A percentile compares a stretch with the other conserved stretches of the same genome.
Conservation (phyloP, 108 stramenopile species). For the Mediolabrus comicus region DNA sequence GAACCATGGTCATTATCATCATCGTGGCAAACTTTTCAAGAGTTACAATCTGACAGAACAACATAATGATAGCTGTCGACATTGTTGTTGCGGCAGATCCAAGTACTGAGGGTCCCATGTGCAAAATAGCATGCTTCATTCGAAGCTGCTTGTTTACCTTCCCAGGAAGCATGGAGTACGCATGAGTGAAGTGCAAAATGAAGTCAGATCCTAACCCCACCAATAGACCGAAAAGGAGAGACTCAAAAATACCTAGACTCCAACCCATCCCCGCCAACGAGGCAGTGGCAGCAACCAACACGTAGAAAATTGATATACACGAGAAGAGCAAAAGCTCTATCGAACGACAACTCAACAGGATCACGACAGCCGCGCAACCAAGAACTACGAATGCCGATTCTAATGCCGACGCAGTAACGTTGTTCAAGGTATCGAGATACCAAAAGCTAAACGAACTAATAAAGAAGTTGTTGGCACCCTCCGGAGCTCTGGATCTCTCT, state of each 20-base stretch:
- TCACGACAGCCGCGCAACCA: slow-evolving; percentile 38
- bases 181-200: slow-evolving; percentile 59
- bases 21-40: slow-evolving; percentile 57
- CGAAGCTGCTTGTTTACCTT: slow-evolving; percentile 24
- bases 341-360: slow-evolving; percentile 48
- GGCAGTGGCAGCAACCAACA: slow-evolving; percentile 59
- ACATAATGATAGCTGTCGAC: slow-evolving; percentile 50
- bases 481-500: slow-evolving; percentile 25
- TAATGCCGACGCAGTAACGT: slow-evolving; percentile 27
- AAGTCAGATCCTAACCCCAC: slow-evolving; percentile 58
- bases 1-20: slow-evolving; percentile 54
- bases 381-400: slow-evolving; percentile 22
- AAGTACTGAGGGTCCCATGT: slow-evolving; percentile 59
- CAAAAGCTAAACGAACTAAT: slow-evolving; percentile 40
- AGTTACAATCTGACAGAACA: background rate
- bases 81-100: slow-evolving; percentile 57
- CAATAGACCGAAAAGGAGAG: slow-evolving; percentile 57
- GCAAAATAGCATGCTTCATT: slow-evolving; percentile 45
- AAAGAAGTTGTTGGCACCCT: slow-evolving; percentile 21
- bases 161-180: slow-evolving; percentile 43
- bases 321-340: slow-evolving; percentile 48
- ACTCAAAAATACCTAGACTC: slow-evolving; percentile 55
- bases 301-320: slow-evolving; percentile 41
- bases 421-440: slow-evolving; percentile 57
- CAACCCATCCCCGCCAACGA: slow-evolving; percentile 51